Evolutionary conservation across 805 yeast genomes (phyloP), one percentile per base, ranked within the genome.

Genomic region (Starmera caribaea): DNA sequence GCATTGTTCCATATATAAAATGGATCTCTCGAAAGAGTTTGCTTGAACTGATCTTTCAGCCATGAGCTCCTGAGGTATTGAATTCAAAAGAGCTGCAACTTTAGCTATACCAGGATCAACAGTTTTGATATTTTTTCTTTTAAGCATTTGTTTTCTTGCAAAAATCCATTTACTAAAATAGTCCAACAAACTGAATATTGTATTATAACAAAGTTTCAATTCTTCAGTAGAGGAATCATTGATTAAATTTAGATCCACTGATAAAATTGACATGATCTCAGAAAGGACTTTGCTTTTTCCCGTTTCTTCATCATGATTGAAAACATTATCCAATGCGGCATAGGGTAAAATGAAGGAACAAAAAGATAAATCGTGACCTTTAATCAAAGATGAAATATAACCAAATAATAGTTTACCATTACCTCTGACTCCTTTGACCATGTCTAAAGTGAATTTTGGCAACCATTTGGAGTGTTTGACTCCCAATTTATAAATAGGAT

Each of bases 21-120:
- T 77, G 0, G 97, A 88, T 35, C 97, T 67, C 46, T 94, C 97
- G 53, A 77, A 87, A 0, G 94, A 79, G 35, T 78, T 84, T 44
- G 94, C 84, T 46, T 87, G 87, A 1, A 87, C 72, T 0, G 97
- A 82, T 38, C 92, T 68, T 30, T 70, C 66, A 0, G 96, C 96
- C 50, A 92, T 66, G 16, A 83, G 54, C 30, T 75, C 78, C 26
- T 79, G 74, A 0, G 95, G 84, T 9, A 89, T 70, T 3, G 61
- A 53, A 2, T 60, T 61, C 11, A 87, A 55, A 41, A 87, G 74
- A 1, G 41, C 37, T 35, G 68, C 68, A 3, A 76, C 76, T 50
- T 63, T 40, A 28, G 40, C 31, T 46, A 63, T 45, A 44, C 63
- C 39, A 55, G 63, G 34, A 53, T 62, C 48, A 52, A 45, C 34